These are phyloP conservation scores for Sutorius australiensis DNA, from an alignment of 768 basidiomycete genomes.

Conservation along the genomic window DNA sequence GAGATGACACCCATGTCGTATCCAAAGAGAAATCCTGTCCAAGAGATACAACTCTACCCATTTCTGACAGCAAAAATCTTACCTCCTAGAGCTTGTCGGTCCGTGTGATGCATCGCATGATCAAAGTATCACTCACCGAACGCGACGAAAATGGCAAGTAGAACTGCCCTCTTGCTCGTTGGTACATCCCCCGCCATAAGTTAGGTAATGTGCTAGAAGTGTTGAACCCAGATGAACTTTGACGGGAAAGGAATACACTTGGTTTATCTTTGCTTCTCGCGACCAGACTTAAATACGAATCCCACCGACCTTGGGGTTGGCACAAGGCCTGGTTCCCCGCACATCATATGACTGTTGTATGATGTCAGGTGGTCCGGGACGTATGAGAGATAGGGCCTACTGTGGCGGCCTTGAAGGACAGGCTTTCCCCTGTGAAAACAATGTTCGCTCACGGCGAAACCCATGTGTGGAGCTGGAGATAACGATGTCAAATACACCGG, in stretches of 20 bases:
- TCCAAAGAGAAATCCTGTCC: conserved; percentile 58
- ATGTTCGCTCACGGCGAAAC: not conserved
- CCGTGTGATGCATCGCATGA: not conserved
- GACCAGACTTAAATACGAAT: conserved; percentile 9
- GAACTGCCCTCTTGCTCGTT: conserved; percentile 59
- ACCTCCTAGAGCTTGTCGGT: conserved; percentile 18
- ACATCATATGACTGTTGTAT: conserved; percentile 16
- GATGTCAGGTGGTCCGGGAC: conserved; percentile 4
- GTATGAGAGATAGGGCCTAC: not conserved
- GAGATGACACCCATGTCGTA: conserved; percentile 80
- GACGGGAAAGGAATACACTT: not conserved
- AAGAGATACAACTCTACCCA: not conserved
- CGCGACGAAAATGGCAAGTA: conserved; percentile 67
- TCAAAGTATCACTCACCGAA: conserved; percentile 48
- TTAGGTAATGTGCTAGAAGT: not conserved
- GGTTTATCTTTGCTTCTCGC: not conserved
- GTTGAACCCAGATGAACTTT: not conserved
- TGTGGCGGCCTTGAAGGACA: not conserved
- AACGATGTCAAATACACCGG: not conserved
- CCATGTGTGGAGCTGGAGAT: not conserved
- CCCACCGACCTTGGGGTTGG: not conserved
- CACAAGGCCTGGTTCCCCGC: not conserved
- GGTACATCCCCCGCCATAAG: conserved; percentile 43
- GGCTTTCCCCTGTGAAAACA: not conserved
- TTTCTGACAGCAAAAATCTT: not conserved